Evolutionary conservation across 805 yeast genomes (phyloP).

Genomic region (Candida sphagnicola): DNA sequence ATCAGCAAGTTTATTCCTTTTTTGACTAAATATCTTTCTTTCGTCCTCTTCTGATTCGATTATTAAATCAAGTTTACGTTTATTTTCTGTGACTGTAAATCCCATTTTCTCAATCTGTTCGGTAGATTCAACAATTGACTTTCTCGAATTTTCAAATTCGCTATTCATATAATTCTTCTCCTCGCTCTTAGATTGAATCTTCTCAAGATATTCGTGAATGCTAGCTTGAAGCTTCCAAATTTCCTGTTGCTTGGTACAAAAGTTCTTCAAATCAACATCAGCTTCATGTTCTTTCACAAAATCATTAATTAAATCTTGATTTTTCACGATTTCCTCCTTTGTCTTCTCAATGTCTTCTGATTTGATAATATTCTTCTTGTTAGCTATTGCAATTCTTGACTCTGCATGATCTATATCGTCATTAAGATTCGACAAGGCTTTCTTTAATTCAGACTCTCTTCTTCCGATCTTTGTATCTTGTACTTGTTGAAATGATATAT

Average conservation of each 20-base stretch:
- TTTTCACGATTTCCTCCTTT: slow-evolving; percentile 19
- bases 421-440: slow-evolving; percentile 43
- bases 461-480: slow-evolving; percentile 38
- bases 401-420: slow-evolving; percentile 43
- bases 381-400: slow-evolving; percentile 30
- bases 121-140: slow-evolving; percentile 45
- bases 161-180: slow-evolving; percentile 63
- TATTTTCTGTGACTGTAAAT: slow-evolving; percentile 13
- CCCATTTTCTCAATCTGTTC: slow-evolving; percentile 21
- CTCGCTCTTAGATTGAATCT: slow-evolving; percentile 43
- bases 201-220: slow-evolving; percentile 39
- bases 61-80: slow-evolving; percentile 17
- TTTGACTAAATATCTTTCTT: slow-evolving; percentile 15
- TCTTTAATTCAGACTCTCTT: slow-evolving; percentile 39
- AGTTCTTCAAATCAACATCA: slow-evolving; percentile 10
- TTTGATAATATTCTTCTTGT: slow-evolving; percentile 26
- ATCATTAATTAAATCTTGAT: slow-evolving; percentile 25
- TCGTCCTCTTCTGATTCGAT: slow-evolving; percentile 19
- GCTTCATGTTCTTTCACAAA: slow-evolving; percentile 19
- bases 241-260: slow-evolving; percentile 29
- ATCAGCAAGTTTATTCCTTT: slow-evolving; percentile 15
- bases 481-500: slow-evolving; percentile 28
- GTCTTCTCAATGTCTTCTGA: slow-evolving; percentile 24
- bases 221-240: slow-evolving; percentile 46
- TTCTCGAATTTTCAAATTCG: slow-evolving; percentile 53